Conservation (phyloP, 1,284 basidiomycete genomes). For the Naganishia sp. region DNA sequence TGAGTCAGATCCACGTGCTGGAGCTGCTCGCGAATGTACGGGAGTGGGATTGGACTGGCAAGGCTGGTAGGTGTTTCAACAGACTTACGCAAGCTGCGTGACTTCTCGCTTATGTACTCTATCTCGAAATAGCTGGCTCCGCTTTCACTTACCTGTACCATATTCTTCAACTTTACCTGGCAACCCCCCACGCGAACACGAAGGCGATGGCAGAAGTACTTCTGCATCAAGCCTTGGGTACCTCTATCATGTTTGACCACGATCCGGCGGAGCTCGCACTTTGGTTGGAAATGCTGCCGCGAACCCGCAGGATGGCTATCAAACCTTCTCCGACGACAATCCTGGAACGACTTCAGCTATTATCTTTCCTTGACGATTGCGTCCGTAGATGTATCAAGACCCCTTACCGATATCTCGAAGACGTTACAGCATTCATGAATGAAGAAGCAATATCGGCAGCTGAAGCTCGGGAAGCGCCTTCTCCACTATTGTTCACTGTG, state of each 20-base stretch:
- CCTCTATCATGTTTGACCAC: slow-evolving; percentile 79
- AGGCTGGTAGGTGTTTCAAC: slow-evolving; percentile 60
- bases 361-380: slow-evolving; percentile 82
- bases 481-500: slow-evolving; percentile 73
- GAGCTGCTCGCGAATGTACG: slow-evolving; percentile 69
- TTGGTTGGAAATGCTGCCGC: slow-evolving; percentile 66
- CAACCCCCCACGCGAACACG: slow-evolving; percentile 60
- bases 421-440: slow-evolving; percentile 53
- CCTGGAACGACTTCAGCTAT: slow-evolving; percentile 64
- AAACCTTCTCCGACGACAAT: slow-evolving; percentile 57
- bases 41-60: slow-evolving; percentile 74
- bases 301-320: slow-evolving; percentile 57
- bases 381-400: slow-evolving; percentile 78
- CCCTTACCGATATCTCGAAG: slow-evolving; percentile 84
- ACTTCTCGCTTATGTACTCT: not conserved
- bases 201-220: slow-evolving; percentile 62
- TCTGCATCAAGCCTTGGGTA: slow-evolving; percentile 64
- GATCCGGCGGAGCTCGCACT: slow-evolving; percentile 69
- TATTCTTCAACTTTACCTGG: slow-evolving; percentile 66
- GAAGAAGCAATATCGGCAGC: slow-evolving; percentile 33
- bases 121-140: slow-evolving; percentile 45
- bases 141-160: slow-evolving; percentile 62
- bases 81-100: no score
- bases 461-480: slow-evolving; percentile 54
- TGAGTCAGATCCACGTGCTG: slow-evolving; percentile 76